Evolutionary conservation across 139 green algal species (phyloP), one percentile per base, ranked within the genome.

Genomic region (Chlorella sp.): DNA sequence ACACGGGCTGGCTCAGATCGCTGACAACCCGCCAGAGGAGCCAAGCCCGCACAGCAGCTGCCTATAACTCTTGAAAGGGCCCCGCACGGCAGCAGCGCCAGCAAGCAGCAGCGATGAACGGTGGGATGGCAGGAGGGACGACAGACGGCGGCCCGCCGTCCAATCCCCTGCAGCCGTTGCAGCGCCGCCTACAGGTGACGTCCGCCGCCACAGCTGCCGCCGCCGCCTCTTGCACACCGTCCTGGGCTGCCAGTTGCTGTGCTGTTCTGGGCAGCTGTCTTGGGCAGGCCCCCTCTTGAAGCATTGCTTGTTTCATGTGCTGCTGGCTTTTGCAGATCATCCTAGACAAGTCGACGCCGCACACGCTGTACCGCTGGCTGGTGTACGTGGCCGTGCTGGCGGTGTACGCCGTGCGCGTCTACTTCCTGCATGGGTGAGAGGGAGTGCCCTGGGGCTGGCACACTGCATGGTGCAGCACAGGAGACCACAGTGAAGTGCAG

Each of bases 341-440:
- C 7, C 90, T 99, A 39, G 98, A 99, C 91, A 96, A 93, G 66
- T 94, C 68, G 73, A 95, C 96, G 5, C 98, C 98, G 0, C 95
- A 97, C 68, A 88, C 94, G 9, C 78, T 84, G 0, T 88, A 93
- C 18, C 90, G 98, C 39, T 99, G 98, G 98, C 24, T 94, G 14
- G 94, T 40, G 15, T 93, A 96, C 28, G 61, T 87, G 0, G 37
- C 92, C 0, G n/a, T 98, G 18, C 48, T 96, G 1, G 2, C 96
- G 0, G 60, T 97, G 18, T 99, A 99, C 92, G 73, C 84, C 9
- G 12, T 98, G 0, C 93, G 98, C 26, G 95, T 98, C 0, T 99
- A 92, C 83, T 95, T 94, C 30, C 85, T 98, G 30, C 66, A 94
- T 48, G 91, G 85, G 81, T 89, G 39, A 89, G 60, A 37, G 16